Conservation (phyloP, 306 rosid species). For the Ormosia emarginata region DNA sequence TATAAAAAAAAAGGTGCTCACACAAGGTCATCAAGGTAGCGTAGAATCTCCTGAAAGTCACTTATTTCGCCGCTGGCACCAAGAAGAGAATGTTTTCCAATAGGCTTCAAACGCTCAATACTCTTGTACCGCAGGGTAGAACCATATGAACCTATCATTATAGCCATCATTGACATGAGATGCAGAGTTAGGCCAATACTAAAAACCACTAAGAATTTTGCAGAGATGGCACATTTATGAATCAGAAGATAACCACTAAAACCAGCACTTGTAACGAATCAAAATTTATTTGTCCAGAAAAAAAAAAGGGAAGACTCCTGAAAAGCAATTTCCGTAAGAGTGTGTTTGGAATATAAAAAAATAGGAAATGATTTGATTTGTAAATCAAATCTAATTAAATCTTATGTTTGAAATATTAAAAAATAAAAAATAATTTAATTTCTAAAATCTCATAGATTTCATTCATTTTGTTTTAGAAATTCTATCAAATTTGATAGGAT, state of each 20-base stretch:
- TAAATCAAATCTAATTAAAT: too few relatives aligned
- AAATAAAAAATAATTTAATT: too few relatives aligned
- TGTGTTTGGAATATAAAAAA: too few relatives aligned
- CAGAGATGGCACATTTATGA: conserved; percentile 14
- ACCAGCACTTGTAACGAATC: neutral
- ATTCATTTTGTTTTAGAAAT: too few relatives aligned
- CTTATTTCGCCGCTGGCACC: conserved; percentile 97
- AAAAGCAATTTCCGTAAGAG: neutral
- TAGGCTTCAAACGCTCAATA: conserved; percentile 74
- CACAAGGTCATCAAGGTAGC: conserved; percentile 83
- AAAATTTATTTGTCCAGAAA: neutral
- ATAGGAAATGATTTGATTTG: too few relatives aligned
- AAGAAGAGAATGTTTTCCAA: conserved; percentile 88
- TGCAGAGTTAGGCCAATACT: neutral
- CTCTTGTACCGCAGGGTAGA: conserved; percentile 93
- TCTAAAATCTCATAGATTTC: too few relatives aligned
- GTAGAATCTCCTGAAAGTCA: conserved; percentile 85
- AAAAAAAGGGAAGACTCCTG: neutral
- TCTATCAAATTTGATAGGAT: too few relatives aligned
- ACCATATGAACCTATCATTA: conserved; percentile 80
- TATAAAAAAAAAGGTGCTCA: conserved; percentile 29
- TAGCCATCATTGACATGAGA: conserved; percentile 8
- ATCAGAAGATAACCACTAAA: neutral
- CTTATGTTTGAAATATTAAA: too few relatives aligned
- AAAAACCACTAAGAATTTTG: neutral